Conservation (phyloP, 2,329 filamentous ascomycete genomes). For the Trichoderma semiorbis region DNA sequence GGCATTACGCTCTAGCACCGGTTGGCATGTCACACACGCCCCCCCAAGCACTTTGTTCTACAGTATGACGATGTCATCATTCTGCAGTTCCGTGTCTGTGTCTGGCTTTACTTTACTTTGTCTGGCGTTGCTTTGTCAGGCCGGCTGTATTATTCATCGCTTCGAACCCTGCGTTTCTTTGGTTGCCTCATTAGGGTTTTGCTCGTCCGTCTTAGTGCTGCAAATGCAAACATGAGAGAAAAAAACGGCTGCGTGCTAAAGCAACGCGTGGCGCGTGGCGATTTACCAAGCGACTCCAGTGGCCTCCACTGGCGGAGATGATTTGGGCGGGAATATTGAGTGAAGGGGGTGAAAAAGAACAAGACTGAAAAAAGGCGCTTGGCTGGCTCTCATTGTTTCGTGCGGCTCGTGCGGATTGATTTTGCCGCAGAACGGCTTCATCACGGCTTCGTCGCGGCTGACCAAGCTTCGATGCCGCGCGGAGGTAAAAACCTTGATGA, state of each 20-base stretch:
- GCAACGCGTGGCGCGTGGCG: conserved; percentile 2
- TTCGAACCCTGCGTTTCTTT: not conserved
- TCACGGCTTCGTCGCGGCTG: not conserved
- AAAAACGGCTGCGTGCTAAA: conserved; percentile 9
- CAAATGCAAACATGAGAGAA: not conserved
- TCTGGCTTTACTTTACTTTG: not conserved
- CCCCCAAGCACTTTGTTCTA: not conserved
- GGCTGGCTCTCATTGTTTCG: not conserved
- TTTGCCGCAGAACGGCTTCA: not conserved
- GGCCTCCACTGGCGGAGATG: not conserved
- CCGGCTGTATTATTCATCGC: not conserved
- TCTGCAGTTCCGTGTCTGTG: not conserved
- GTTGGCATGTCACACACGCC: not conserved
- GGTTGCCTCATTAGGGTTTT: not conserved
- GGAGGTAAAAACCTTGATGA: not conserved
- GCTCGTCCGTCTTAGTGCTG: not conserved
- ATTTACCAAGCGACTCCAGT: not conserved
- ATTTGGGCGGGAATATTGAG: not conserved
- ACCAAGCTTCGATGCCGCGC: not conserved
- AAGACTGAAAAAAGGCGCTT: not conserved
- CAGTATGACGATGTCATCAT: not conserved
- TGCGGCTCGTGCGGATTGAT: not conserved
- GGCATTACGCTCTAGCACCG: conserved; percentile 3
- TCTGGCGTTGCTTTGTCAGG: not conserved
- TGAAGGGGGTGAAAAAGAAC: not conserved